phyloP scores from a whole-genome alignment of 352 stramenopile genomes.

The Pseudoperonospora humuli region DNA sequence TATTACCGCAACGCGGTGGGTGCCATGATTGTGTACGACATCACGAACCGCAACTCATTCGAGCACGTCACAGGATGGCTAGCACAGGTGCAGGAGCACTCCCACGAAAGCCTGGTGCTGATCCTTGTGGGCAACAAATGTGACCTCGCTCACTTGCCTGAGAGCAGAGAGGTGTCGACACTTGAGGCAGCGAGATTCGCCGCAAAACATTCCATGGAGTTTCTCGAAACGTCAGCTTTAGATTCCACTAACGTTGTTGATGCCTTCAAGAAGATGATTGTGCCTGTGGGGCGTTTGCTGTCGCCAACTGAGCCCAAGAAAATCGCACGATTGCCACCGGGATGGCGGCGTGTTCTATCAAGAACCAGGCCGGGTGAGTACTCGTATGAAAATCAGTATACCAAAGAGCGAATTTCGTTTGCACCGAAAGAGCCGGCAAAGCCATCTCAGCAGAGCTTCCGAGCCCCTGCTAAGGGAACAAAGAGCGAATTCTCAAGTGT shows the following conservation, averaged over 20 bases:
- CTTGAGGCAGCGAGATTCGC: constrained; percentile 81
- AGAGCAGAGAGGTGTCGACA: constrained; percentile 78
- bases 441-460: constrained; percentile 81
- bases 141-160: constrained; percentile 65
- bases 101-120: constrained; percentile 75
- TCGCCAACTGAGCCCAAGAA: constrained; percentile 55
- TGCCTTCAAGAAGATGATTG: constrained; percentile 85
- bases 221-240: constrained; percentile 78
- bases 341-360: constrained; percentile 76
- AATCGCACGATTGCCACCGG: constrained; percentile 55
- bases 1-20: constrained; percentile 89
- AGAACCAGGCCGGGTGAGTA: constrained; percentile 79
- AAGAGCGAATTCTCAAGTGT: constrained; percentile 27
- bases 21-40: constrained; percentile 90
- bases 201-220: constrained; percentile 74
- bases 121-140: constrained; percentile 87
- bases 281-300: constrained; percentile 70
- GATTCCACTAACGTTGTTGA: constrained; percentile 84
- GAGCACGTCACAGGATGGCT: constrained; percentile 75
- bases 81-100: constrained; percentile 72
- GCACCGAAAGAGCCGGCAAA: constrained; percentile 78
- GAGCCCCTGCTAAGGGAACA: constrained; percentile 18
- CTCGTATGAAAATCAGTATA: constrained; percentile 88
- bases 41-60: constrained; percentile 83
- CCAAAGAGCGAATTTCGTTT: constrained; percentile 82